These are phyloP conservation scores for Emergomyces pasteurianus DNA, from an alignment of 2,329 filamentous ascomycete species.

Conservation along the genomic window DNA sequence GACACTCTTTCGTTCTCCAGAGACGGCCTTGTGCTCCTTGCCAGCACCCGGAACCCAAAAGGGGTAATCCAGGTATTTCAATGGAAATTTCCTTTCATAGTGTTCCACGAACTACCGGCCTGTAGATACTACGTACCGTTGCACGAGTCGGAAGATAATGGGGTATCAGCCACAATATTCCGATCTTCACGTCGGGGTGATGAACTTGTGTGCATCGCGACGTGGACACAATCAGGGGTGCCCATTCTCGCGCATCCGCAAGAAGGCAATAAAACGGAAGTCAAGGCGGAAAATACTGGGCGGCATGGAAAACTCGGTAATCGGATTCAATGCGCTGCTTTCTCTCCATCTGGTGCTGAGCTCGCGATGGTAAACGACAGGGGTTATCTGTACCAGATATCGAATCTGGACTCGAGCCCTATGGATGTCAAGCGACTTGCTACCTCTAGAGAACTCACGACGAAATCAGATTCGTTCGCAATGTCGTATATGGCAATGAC, in stretches of 20 bases:
- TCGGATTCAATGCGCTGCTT: slow-evolving; percentile 29
- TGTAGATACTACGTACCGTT: slow-evolving; percentile 30
- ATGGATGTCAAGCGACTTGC: slow-evolving; percentile 28
- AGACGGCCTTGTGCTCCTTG: slow-evolving; percentile 30
- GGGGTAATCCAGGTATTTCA: slow-evolving; percentile 28
- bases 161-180: slow-evolving; percentile 27
- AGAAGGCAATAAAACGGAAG: slow-evolving; percentile 25
- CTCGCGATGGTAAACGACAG: slow-evolving; percentile 32
- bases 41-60: slow-evolving; percentile 25
- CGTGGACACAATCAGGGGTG: slow-evolving; percentile 34
- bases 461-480: slow-evolving; percentile 26
- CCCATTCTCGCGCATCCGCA: slow-evolving; percentile 30
- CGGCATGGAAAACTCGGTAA: slow-evolving; percentile 26
- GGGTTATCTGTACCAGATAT: slow-evolving; percentile 29
- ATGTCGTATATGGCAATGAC: slow-evolving; percentile 29
- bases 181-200: slow-evolving; percentile 22
- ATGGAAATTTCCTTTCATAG: slow-evolving; percentile 29
- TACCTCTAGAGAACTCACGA: slow-evolving; percentile 27
- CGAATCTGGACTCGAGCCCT: slow-evolving; percentile 27
- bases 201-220: slow-evolving; percentile 29
- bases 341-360: slow-evolving; percentile 28
- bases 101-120: slow-evolving; percentile 23
- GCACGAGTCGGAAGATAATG: slow-evolving; percentile 33
- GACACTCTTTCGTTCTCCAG: slow-evolving; percentile 32
- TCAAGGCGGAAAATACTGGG: slow-evolving; percentile 20